Base-by-base conservation (phyloP, 148 eudicot species). In the Rhododendron ferrugineum region DNA sequence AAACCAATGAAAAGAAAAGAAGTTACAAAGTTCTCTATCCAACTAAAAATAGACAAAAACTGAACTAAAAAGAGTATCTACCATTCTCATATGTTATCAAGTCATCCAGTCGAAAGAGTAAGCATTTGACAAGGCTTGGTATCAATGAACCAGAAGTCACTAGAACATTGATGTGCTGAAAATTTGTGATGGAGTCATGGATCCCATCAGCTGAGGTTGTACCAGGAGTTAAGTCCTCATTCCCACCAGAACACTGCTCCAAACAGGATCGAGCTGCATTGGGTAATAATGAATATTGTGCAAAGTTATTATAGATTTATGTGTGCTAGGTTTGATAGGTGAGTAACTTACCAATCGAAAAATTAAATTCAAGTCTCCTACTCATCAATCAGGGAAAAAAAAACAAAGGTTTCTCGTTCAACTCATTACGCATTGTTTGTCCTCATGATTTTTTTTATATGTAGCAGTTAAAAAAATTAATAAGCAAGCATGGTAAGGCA, bases 71-170 rank as follows among this genome's bases (percentile, higher is more conserved):
- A 73, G 56, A 72, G 81, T 47, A 79, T 89, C 93, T 83, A 93
- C 99, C 96, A 84, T 96, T 96, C 52, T 91, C 93, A 83, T 90
- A 88, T 56, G 96, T 86, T 56, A 96, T 82, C 87, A 95, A 86
- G 87, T 88, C 84, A 88, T 95, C 97, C 70, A 96, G 86, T 78
- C 89, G 91, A 86, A 91, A 96, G 82, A 96, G 94, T 86, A 95
- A 85, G 89, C 99, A 96, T 88, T 95, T 95, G 87, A 92, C 97
- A 75, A 96, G 92, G 93, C 99, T 95, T 28, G 99, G 99, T 86
- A 96, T 85, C 85, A 95, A 89, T 9, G 98, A 90, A 60, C 99
- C 99, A 73, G 98, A 92, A 79, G 98, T 96, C 87, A 95, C 98
- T 77, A 95, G 86, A 46, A 94, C 83, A 86, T 93, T 93, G 66